Conservation (phyloP, 2,329 filamentous ascomycete species). For the Hypomyces perniciosus region DNA sequence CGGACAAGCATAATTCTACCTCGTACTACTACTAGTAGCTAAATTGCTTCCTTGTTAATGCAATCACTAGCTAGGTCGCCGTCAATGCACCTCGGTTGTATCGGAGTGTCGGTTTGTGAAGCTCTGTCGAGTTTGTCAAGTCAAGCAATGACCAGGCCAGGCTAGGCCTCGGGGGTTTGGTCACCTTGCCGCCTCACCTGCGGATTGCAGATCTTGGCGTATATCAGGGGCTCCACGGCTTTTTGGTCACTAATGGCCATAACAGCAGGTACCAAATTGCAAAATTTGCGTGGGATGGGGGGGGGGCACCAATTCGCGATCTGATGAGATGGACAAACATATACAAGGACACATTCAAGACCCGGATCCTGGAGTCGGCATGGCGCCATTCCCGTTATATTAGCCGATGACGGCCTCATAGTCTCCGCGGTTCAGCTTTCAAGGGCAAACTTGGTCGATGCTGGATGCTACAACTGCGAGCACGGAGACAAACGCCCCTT, state of each 20-base stretch:
- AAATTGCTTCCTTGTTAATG: too few species aligned
- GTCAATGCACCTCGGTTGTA: too few species aligned
- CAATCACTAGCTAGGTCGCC: too few species aligned
- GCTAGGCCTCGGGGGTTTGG: too few species aligned
- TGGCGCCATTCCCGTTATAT: not conserved
- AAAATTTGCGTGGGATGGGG: too few species aligned
- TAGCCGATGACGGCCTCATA: conserved; percentile 4
- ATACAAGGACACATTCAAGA: not conserved
- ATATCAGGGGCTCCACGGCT: not conserved
- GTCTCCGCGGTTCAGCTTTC: conserved; percentile 1
- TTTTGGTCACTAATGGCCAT: too few species aligned
- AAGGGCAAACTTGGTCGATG: not conserved
- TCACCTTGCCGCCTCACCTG: not conserved
- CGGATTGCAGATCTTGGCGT: not conserved
- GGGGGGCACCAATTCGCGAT: conserved; percentile 32
- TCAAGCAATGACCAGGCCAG: too few species aligned
- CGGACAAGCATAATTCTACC: not conserved
- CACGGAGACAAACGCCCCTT: conserved; percentile 8
- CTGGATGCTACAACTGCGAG: conserved; percentile 7
- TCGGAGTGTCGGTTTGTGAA: too few species aligned
- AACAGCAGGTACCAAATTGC: too few species aligned
- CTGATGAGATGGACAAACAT: conserved; percentile 43
- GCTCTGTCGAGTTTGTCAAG: too few species aligned
- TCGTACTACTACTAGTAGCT: not conserved
- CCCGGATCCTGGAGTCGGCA: not conserved